These are phyloP conservation scores for Syzygium aromaticum DNA, from an alignment of 345 rosid genomes.

Conservation along the genomic window DNA sequence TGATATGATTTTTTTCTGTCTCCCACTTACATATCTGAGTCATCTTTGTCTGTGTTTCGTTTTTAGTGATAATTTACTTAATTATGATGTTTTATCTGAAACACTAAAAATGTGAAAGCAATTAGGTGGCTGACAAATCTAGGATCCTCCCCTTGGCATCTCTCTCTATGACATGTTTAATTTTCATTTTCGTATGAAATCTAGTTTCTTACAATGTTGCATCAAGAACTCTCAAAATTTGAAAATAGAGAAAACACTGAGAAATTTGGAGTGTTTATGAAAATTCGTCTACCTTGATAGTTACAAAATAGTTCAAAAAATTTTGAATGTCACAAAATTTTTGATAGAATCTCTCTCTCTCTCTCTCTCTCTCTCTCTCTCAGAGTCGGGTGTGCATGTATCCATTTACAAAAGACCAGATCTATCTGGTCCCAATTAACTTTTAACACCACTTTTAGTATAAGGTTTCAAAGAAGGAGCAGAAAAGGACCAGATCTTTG, in stretches of 20 bases:
- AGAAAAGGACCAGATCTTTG: background rate
- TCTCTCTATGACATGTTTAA: background rate
- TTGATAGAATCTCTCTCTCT: background rate
- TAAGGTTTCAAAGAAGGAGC: background rate
- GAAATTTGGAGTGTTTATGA: background rate
- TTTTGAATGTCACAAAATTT: background rate
- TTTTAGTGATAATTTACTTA: background rate
- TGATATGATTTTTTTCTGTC: background rate
- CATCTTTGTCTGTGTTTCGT: background rate
- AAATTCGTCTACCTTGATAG: background rate
- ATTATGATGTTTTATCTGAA: background rate
- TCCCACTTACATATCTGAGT: background rate
- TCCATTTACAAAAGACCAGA: background rate
- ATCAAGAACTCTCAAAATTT: background rate
- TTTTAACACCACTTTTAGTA: background rate
- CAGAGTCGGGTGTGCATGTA: background rate
- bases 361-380: background rate
- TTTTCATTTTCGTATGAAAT: background rate
- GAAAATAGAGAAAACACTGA: background rate
- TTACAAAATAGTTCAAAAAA: background rate
- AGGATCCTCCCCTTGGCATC: background rate
- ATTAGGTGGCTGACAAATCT: background rate
- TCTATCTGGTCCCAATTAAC: background rate
- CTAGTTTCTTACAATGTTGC: background rate
- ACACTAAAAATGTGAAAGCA: background rate